Base-by-base conservation (phyloP, 164 flowering plant genomes). In the Protea cynaroides region DNA sequence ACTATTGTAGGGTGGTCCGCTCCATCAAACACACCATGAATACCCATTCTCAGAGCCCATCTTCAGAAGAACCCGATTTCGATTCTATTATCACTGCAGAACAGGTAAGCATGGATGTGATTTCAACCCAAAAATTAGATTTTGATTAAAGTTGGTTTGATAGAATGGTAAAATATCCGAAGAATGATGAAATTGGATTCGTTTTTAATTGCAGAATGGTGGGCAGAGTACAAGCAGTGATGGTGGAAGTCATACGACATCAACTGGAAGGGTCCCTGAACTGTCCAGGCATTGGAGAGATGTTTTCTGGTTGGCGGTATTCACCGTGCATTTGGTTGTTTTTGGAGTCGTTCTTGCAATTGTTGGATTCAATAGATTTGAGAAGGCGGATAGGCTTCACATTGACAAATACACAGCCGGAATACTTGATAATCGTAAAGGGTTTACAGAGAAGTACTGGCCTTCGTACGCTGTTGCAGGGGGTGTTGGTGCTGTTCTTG, bases 381-480 rank as follows among this genome's bases (percentile, higher is more conserved):
- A 78, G 80, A 79, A 74, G 67, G 70, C 81, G 0, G 90, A 92
- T 71, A 78, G 97, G 82, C 81, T 95, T 38, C 84, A 85, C 22
- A 81, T 91, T 54, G 94, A 88, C 69, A 81, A 62, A 71, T 88
- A 73, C 59, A 86, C 92, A 9, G 37, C 71, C 37, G 40, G 71
- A 38, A 55, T 78, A 43, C 56, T 75, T 34, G 86, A 83, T 72
- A 84, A 81, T 52, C 74, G 69, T 40, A 44, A 60, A 14, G 87
- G 88, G 29, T 72, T 85, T 64, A 92, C 97, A 0, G 97, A 92
- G 80, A 79, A 81, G 40, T 95, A 81, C 58, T 95, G 97, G 97
- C 96, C 94, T 15, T 69, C 80, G 21, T 95, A 86, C 64, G 97
- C 85, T 15, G 80, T 84, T 59, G 97, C 97, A 17, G 94, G 87